Percentiles rank a stretch among this genome's conserved stretches.
phyloP scores from a whole-genome alignment of 1,139 yeast species.

The Starmera stellimalicola region DNA sequence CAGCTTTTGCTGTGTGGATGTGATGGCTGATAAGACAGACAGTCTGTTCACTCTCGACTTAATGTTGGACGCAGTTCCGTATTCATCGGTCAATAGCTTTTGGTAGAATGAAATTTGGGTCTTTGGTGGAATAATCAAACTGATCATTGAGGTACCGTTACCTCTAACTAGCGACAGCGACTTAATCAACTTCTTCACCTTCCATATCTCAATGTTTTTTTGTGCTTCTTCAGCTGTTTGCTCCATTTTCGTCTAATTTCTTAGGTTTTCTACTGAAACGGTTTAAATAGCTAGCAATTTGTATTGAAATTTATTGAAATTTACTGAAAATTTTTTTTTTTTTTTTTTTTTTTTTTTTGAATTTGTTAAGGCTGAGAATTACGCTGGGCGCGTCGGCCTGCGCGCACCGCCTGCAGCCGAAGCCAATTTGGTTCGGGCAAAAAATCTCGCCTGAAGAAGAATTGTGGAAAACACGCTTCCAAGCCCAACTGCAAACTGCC shows the following conservation, averaged over 20 bases:
- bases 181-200: conserved; percentile 87
- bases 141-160: conserved; percentile 98
- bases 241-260: no score
- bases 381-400: conserved; percentile 2
- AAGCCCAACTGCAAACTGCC: no score
- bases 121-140: conserved; percentile 89
- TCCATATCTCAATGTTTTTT: conserved; percentile 97
- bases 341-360: background rate
- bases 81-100: conserved; percentile 94
- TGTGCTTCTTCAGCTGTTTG: conserved; percentile 56
- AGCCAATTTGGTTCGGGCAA: no score
- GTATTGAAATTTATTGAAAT: background rate
- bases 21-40: conserved; percentile 91
- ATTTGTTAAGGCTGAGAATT: conserved; percentile 3
- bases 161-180: conserved; percentile 88
- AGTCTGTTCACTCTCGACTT: conserved; percentile 94
- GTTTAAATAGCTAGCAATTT: no score
- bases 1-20: conserved; percentile 93
- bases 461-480: no score
- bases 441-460: background rate
- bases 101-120: conserved; percentile 84
- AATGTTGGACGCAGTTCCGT: conserved; percentile 97
- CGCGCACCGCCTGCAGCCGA: no score
- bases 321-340: background rate
- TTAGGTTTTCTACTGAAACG: no score